Evolutionary conservation across 257 asterid genomes (phyloP).

Genomic region (Fraxinus anomala): DNA sequence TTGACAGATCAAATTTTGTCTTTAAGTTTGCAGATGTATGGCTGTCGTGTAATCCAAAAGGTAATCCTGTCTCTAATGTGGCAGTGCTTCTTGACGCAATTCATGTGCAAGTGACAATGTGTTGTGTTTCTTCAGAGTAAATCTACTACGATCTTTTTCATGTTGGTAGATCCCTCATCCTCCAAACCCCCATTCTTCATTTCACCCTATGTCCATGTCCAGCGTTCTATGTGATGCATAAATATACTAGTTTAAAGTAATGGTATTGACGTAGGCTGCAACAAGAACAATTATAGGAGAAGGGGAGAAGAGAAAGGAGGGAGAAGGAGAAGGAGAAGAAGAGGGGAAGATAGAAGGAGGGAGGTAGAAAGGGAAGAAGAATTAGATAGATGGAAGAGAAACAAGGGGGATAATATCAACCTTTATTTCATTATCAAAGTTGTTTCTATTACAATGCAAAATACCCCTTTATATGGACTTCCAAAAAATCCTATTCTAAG

Average conservation of each 20-base stretch:
- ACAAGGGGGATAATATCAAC: too few relatives aligned
- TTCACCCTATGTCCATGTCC: background rate
- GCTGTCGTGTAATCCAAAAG: conserved; percentile 74
- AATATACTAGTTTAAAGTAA: background rate
- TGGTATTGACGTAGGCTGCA: background rate
- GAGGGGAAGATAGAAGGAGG: too few relatives aligned
- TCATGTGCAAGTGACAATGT: conserved; percentile 8
- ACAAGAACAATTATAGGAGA: too few relatives aligned
- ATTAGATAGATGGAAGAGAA: too few relatives aligned
- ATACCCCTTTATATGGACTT: too few relatives aligned
- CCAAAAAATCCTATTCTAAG: too few relatives aligned
- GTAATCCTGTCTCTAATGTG: conserved; percentile 29
- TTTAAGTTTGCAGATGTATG: conserved; percentile 67
- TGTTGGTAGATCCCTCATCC: background rate
- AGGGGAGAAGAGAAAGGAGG: too few relatives aligned
- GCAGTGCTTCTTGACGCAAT: background rate
- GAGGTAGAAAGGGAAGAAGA: too few relatives aligned
- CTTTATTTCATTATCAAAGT: too few relatives aligned
- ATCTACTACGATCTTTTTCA: background rate
- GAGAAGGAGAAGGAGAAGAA: too few relatives aligned
- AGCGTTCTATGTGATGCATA: background rate
- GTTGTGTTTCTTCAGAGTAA: background rate
- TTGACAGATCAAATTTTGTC: conserved; percentile 52
- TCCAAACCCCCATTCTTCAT: background rate
- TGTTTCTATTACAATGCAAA: too few relatives aligned